These are phyloP conservation scores for Neurospora sp. DNA, from an alignment of 495 filamentous ascomycete genomes.

Conservation along the genomic window DNA sequence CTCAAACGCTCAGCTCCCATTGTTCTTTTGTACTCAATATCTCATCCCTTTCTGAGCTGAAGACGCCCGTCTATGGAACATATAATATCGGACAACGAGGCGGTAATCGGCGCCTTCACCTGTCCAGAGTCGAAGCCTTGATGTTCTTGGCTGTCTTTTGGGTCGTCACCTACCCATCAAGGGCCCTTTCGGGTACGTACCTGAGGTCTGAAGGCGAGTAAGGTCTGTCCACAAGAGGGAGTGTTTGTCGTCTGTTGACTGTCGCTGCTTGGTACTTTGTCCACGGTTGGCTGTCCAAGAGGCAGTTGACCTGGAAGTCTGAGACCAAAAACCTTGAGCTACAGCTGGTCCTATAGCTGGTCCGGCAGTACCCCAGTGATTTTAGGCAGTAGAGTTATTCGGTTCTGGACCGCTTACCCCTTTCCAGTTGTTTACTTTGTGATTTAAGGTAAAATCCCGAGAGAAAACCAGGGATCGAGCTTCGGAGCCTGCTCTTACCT, in stretches of 20 bases:
- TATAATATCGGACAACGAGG: not conserved
- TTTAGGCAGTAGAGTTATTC: not conserved
- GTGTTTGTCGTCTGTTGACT: not conserved
- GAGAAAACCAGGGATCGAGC: not conserved
- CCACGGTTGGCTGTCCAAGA: not conserved
- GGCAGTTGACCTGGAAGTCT: not conserved
- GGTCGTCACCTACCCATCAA: not conserved
- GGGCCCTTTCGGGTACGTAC: not conserved
- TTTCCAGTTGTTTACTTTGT: not conserved
- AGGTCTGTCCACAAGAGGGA: not conserved
- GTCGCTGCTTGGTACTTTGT: not conserved
- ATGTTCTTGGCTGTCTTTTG: not conserved
- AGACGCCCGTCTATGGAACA: not conserved
- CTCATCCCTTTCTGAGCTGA: not conserved
- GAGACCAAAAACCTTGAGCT: no score
- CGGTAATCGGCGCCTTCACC: not conserved
- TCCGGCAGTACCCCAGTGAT: not conserved
- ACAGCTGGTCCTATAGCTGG: not conserved
- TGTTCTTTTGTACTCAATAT: not conserved
- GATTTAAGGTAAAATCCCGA: not conserved
- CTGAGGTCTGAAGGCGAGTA: not conserved
- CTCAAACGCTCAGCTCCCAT: not conserved
- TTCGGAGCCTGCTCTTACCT: not conserved
- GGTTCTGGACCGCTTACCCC: no score
- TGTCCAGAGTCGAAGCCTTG: not conserved